These are phyloP conservation scores for Spathaspora arborariae DNA, from an alignment of 805 yeast species.

Conservation along the genomic window DNA sequence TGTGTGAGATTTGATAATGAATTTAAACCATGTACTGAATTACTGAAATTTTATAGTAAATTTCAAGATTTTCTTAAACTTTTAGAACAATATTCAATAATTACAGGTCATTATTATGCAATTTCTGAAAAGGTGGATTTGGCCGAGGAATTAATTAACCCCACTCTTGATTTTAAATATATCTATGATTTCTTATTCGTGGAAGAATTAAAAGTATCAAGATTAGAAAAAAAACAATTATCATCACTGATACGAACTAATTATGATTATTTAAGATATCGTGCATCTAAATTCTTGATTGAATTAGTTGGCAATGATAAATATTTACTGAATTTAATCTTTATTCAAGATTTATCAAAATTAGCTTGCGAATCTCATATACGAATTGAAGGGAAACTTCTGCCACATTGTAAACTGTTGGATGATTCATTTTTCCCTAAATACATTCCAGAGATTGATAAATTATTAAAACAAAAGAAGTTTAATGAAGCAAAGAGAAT, in stretches of 20 bases:
- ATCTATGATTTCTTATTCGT: conserved; percentile 23
- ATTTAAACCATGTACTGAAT: conserved; percentile 50
- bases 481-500: conserved; percentile 36
- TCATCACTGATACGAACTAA: conserved; percentile 36
- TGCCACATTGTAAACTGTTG: conserved; percentile 19
- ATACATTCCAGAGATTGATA: conserved; percentile 30
- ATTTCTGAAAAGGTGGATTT: conserved; percentile 25
- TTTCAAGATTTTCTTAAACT: conserved; percentile 36
- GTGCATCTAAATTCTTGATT: conserved; percentile 14
- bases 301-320: conserved; percentile 3
- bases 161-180: conserved; percentile 17
- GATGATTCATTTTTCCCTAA: conserved; percentile 38
- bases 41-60: conserved; percentile 51
- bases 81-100: conserved; percentile 44
- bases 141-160: conserved; percentile 10
- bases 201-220: conserved; percentile 24
- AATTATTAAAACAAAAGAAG: conserved; percentile 27
- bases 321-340: conserved; percentile 15
- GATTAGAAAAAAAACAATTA: conserved; percentile 20
- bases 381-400: conserved; percentile 9
- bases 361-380: conserved; percentile 37
- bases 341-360: conserved; percentile 29
- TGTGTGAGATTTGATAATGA: conserved; percentile 82
- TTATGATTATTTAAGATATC: conserved; percentile 38
- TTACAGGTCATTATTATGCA: conserved; percentile 23